These are phyloP conservation scores for Trypanosoma melophagium DNA, from an alignment of 208 protist genomes.

Conservation along the genomic window DNA sequence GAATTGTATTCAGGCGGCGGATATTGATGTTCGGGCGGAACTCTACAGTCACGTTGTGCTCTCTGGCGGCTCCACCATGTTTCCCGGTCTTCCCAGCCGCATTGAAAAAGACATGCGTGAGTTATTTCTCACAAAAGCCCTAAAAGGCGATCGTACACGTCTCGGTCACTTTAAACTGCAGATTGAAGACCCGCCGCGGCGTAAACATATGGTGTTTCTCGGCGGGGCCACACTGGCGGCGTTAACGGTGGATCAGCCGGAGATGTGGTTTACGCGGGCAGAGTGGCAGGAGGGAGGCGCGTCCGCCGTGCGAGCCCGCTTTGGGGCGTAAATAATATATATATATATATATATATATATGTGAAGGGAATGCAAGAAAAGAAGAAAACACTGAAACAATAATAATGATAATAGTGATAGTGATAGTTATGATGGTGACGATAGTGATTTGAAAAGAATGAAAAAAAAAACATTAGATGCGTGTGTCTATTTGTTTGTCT, in stretches of 20 bases:
- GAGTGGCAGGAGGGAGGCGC: conserved; percentile 46
- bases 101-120: conserved; percentile 94
- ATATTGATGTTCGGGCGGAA: conserved; percentile 56
- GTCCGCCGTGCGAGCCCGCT: conserved; percentile 31
- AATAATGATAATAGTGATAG: no score
- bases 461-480: neutral
- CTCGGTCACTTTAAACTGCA: conserved; percentile 86
- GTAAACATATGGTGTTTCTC: conserved; percentile 98
- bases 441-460: conserved; percentile 1
- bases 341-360: neutral
- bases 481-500: neutral
- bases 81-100: conserved; percentile 94
- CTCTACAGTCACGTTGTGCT: conserved; percentile 98
- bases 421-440: neutral
- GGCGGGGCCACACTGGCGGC: conserved; percentile 95
- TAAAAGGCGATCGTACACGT: conserved; percentile 76
- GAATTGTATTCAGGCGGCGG: conserved; percentile 90
- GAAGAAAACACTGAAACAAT: neutral
- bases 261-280: conserved; percentile 50
- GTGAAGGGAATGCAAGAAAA: neutral
- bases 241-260: conserved; percentile 87
- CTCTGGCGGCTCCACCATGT: conserved; percentile 97
- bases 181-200: conserved; percentile 95
- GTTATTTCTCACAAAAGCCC: conserved; percentile 88
- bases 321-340: conserved; percentile 10